Conservation (phyloP, 2,329 filamentous ascomycete species). For the Stagonosporopsis rhizophila region DNA sequence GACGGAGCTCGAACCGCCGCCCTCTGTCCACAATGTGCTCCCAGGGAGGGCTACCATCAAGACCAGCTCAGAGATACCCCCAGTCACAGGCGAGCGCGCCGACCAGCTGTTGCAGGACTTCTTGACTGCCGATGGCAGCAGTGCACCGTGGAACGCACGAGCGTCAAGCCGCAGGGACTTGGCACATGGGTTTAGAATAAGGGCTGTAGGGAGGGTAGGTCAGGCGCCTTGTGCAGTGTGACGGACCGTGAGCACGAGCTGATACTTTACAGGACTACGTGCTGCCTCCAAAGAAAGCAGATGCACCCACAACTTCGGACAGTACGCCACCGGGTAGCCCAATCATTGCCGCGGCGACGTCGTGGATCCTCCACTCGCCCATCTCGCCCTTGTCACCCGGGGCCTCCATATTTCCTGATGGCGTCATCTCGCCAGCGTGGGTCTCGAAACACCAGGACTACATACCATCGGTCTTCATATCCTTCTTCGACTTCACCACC, state of each 20-base stretch:
- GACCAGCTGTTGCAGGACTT: conserved; percentile 72
- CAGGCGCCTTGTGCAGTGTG: conserved; percentile 40
- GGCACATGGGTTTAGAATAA: conserved; percentile 69
- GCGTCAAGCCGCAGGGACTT: conserved; percentile 56
- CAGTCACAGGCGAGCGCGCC: conserved; percentile 70
- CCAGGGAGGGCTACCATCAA: conserved; percentile 60
- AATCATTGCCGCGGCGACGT: conserved; percentile 56
- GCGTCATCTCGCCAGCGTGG: conserved; percentile 82
- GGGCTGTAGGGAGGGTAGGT: conserved; percentile 81
- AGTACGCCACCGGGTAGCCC: conserved; percentile 60
- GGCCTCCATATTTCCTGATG: conserved; percentile 87
- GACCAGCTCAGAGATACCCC: conserved; percentile 74
- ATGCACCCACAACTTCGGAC: conserved; percentile 62
- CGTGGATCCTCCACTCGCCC: conserved; percentile 78
- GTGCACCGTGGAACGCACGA: conserved; percentile 71
- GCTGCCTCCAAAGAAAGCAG: conserved; percentile 68
- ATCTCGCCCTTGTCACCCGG: conserved; percentile 87
- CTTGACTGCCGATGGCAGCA: conserved; percentile 67
- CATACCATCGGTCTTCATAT: conserved; percentile 79
- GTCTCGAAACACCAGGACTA: conserved; percentile 86
- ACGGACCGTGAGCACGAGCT: conserved; percentile 23
- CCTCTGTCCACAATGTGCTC: conserved; percentile 51
- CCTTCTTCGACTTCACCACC: conserved; percentile 78
- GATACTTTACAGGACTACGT: conserved; percentile 57
- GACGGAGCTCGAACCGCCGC: conserved; percentile 49